These are phyloP conservation scores for Penicillium canescens DNA, from an alignment of 495 filamentous ascomycete species.

Conservation along the genomic window DNA sequence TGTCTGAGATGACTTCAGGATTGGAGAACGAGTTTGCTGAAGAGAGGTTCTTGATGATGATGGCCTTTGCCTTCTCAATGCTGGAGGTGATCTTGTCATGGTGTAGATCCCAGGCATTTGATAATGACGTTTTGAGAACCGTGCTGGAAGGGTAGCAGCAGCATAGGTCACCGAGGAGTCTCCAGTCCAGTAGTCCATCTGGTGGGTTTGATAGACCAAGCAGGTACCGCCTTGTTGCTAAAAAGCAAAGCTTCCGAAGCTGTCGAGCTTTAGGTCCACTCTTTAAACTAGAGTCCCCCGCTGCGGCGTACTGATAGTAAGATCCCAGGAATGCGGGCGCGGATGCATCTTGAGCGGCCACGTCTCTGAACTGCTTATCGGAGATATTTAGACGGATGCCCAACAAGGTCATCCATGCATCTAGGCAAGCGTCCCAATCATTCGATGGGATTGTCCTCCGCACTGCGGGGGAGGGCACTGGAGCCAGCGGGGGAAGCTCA, in stretches of 20 bases:
- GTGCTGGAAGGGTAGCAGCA: conserved; percentile 40
- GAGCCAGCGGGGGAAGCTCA: conserved; percentile 66
- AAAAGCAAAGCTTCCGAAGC: conserved; percentile 63
- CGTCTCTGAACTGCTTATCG: conserved; percentile 48
- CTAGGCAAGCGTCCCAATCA: conserved; percentile 78
- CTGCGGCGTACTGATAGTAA: conserved; percentile 55
- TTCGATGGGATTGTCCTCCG: conserved; percentile 61
- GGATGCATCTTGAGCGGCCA: conserved; percentile 55
- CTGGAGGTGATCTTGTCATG: conserved; percentile 35
- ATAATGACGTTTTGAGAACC: conserved; percentile 46
- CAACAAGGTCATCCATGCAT: conserved; percentile 71
- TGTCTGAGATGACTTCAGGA: conserved; percentile 29
- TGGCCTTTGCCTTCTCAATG: conserved; percentile 48
- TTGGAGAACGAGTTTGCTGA: conserved; percentile 36
- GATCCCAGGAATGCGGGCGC: conserved; percentile 60
- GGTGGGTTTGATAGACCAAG: conserved; percentile 25
- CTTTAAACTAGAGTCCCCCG: conserved; percentile 36
- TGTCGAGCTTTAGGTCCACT: conserved; percentile 48
- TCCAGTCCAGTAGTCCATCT: conserved; percentile 36
- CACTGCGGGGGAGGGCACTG: conserved; percentile 70
- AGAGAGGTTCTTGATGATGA: conserved; percentile 49
- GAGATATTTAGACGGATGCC: conserved; percentile 62
- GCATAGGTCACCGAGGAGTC: conserved; percentile 37
- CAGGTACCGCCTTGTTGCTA: conserved; percentile 52
- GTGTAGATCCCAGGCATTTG: conserved; percentile 39